Evolutionary conservation across 352 stramenopile species (phyloP), one percentile per base, ranked within the genome.

Genomic region (Paralagenidium karlingii): DNA sequence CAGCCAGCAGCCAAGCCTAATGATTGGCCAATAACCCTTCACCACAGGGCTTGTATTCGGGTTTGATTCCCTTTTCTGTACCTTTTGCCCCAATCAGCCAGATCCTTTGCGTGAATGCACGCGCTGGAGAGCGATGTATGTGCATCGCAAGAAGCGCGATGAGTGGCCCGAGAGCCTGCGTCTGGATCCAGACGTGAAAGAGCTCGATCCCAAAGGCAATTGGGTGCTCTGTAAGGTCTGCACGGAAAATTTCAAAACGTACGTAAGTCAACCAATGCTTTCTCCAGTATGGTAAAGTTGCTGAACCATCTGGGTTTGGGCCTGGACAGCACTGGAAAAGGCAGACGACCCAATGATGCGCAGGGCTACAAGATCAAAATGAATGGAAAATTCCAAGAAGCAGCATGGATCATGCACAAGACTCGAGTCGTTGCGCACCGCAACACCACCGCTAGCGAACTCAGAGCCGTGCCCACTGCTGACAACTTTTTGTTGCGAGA

Each of bases 301-400:
- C 9, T 31, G 27, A 13, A 31, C 9, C 9, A 13, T 13, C 13
- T 9, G 27, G 13, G 13, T 13, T 13, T 13, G 13, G 12, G 5
- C n/a, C 11, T 40, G 29, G 45, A 21, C 22, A 82, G 65, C 24
- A 80, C 68, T 25, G 53, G 46, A 26, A 50, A 59, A 36, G 68
- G 68, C 15, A 57, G 68, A 12, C 67, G 64, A 41, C 68, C 68
- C n/a, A 80, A 80, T 42, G 68, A 79, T 24, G 60, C 63, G 3
- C 52, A 64, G 5, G 68, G 68, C 2, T 82, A 80, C 40, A 82
- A 78, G 36, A 61, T 82, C 11, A 82, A 77, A 36, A 82, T 82
- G 68, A 82, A 82, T 27, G 63, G 65, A 2, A 58, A 45, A 18
- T 80, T 78, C 45, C 65, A 80, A 40, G 61, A 74, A 38, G 63